A percentile compares a stretch with the other conserved stretches of the same genome.
Evolutionary conservation across 2,329 filamentous ascomycete genomes (phyloP).

Genomic region (Microcera coccophila): DNA sequence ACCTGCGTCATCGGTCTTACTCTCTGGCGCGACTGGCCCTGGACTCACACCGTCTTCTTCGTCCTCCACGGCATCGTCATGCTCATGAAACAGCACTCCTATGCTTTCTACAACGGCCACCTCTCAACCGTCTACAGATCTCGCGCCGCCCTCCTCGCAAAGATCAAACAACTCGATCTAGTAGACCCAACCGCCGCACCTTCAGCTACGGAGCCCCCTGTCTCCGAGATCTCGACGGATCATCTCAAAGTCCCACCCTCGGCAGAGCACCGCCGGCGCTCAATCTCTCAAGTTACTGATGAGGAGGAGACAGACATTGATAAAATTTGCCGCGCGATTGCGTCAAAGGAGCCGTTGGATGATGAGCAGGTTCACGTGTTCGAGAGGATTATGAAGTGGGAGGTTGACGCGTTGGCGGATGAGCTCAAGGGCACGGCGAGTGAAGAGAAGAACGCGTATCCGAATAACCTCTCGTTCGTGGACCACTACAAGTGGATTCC

Average conservation of each 20-base stretch:
- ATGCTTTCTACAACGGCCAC: conserved; percentile 75
- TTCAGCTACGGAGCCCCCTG: conserved; percentile 39
- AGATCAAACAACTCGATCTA: conserved; percentile 55
- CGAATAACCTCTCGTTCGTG: conserved; percentile 60
- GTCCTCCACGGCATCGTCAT: conserved; percentile 70
- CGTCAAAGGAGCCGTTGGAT: conserved; percentile 57
- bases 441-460: conserved; percentile 52
- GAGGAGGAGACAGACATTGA: conserved; percentile 53
- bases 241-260: conserved; percentile 43
- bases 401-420: conserved; percentile 60
- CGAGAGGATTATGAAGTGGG: conserved; percentile 60
- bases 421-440: conserved; percentile 63
- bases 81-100: conserved; percentile 82
- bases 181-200: conserved; percentile 45
- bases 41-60: conserved; percentile 78
- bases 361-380: conserved; percentile 61
- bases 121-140: conserved; percentile 57
- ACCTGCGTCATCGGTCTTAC: conserved; percentile 61
- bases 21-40: conserved; percentile 70
- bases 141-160: conserved; percentile 41
- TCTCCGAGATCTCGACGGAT: conserved; percentile 42
- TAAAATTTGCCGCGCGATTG: conserved; percentile 58
- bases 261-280: conserved; percentile 41
- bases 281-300: conserved; percentile 30
- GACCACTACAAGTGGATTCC: conserved; percentile 71